phyloP scores from a whole-genome alignment of 2,329 filamentous ascomycete species.

The Calonectria montana region DNA sequence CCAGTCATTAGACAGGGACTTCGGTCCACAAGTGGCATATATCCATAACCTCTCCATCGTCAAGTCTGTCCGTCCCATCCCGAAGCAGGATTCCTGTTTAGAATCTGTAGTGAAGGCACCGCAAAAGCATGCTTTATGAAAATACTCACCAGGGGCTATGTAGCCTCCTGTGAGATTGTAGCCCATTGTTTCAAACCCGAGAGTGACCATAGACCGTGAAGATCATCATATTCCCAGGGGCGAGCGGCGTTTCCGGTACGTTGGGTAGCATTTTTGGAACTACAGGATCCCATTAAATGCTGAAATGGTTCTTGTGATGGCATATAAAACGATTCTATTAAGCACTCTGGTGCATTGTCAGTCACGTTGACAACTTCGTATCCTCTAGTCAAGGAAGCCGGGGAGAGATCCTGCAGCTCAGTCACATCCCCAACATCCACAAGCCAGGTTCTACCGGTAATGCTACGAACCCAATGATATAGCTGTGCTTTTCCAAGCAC shows the following conservation, averaged over 20 bases:
- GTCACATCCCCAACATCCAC: conserved; percentile 24
- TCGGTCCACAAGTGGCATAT: conserved; percentile 23
- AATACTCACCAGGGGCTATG: conserved; percentile 17
- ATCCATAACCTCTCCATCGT: conserved; percentile 23
- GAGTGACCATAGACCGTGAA: not conserved
- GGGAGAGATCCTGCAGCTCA: not conserved
- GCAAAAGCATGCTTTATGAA: conserved; percentile 32
- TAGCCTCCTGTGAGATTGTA: conserved; percentile 4
- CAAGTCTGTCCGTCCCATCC: not conserved
- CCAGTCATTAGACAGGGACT: not conserved
- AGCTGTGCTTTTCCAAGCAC: conserved; percentile 29
- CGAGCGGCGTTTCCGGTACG: conserved; percentile 25
- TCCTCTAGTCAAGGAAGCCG: not conserved
- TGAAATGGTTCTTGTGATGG: conserved; percentile 5
- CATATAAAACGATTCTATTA: not conserved
- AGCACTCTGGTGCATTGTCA: conserved; percentile 20
- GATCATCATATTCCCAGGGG: conserved; percentile 28
- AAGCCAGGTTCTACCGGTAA: conserved; percentile 25
- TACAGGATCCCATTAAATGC: conserved; percentile 16
- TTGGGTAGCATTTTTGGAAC: conserved; percentile 11
- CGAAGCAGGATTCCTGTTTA: conserved; percentile 18
- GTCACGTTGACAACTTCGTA: not conserved
- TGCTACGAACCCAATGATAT: conserved; percentile 11
- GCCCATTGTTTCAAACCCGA: conserved; percentile 25
- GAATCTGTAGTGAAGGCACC: not conserved